A percentile compares a stretch with the other conserved stretches of the same genome.
Conservation (phyloP, 306 rosid genomes). For the Arachis stenosperma region DNA sequence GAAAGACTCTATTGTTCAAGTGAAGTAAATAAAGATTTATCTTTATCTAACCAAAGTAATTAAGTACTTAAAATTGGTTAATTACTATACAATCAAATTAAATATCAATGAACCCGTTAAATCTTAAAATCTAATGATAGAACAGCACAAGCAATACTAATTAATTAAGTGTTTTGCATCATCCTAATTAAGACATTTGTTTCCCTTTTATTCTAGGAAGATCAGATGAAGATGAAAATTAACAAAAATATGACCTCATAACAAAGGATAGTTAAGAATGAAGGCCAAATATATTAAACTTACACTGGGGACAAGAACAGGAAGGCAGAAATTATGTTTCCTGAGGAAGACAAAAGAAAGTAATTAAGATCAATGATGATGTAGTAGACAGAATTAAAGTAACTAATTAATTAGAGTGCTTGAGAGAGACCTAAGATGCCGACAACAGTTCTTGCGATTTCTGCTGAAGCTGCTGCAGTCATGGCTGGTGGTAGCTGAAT, state of each 20-base stretch:
- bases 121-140: background rate
- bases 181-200: background rate
- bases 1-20: background rate
- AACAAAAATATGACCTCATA: background rate
- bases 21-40: background rate
- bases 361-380: background rate
- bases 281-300: conserved; percentile 33
- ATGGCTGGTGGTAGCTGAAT: conserved; percentile 37
- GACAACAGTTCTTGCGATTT: conserved; percentile 62
- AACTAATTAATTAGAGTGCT: background rate
- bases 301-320: conserved; percentile 86
- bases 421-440: conserved; percentile 65
- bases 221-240: background rate
- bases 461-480: conserved; percentile 70
- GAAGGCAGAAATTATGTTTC: conserved; percentile 73
- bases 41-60: background rate
- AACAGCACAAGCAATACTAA: no score
- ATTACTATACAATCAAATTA: no score
- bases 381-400: background rate
- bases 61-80: no score
- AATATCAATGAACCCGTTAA: background rate
- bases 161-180: no score
- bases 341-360: conserved; percentile 45
- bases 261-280: background rate
- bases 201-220: background rate